Conservation (phyloP, 768 basidiomycete species). For the Kockovaella imperatae region DNA sequence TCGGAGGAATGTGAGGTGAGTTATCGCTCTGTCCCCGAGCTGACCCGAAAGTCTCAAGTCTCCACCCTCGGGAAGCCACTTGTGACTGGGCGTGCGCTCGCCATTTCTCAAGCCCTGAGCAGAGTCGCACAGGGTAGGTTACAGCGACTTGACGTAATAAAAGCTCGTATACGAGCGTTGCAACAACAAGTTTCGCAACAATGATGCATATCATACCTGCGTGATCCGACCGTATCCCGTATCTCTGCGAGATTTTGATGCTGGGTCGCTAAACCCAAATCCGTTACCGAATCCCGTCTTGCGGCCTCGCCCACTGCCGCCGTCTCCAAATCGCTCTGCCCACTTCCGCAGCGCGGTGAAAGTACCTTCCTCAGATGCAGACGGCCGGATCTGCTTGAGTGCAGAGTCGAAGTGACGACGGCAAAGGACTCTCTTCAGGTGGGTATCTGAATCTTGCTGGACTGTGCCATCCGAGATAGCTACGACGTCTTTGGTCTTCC, state of each 20-base stretch:
- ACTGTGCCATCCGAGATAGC: not conserved
- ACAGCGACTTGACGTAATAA: not conserved
- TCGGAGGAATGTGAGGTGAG: slow-evolving; percentile 36
- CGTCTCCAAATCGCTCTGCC: slow-evolving; percentile 93
- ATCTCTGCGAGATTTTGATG: slow-evolving; percentile 10
- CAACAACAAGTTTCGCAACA: not conserved
- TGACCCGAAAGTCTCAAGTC: slow-evolving; percentile 3
- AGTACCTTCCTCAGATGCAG: slow-evolving; percentile 60
- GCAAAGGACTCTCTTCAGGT: slow-evolving; percentile 5
- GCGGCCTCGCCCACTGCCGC: slow-evolving; percentile 57
- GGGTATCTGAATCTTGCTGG: not conserved
- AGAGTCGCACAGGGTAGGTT: slow-evolving; percentile 23
- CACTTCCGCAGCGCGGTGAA: slow-evolving; percentile 50
- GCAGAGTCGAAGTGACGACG: slow-evolving; percentile 70
- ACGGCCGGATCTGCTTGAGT: slow-evolving; percentile 80
- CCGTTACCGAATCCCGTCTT: slow-evolving; percentile 79
- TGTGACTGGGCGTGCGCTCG: too few species aligned
- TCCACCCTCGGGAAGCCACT: too few species aligned
- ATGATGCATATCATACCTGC: slow-evolving; percentile 4
- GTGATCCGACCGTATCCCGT: slow-evolving; percentile 29
- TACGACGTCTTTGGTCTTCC: slow-evolving; percentile 46
- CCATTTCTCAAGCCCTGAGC: slow-evolving; percentile 28
- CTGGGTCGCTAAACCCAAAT: slow-evolving; percentile 63
- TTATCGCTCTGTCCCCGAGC: not conserved
- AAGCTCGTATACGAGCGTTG: not conserved